A percentile compares a stretch with the other conserved stretches of the same genome.
Evolutionary conservation across 495 filamentous ascomycete species (phyloP).

Genomic region (Podospora appendiculata): DNA sequence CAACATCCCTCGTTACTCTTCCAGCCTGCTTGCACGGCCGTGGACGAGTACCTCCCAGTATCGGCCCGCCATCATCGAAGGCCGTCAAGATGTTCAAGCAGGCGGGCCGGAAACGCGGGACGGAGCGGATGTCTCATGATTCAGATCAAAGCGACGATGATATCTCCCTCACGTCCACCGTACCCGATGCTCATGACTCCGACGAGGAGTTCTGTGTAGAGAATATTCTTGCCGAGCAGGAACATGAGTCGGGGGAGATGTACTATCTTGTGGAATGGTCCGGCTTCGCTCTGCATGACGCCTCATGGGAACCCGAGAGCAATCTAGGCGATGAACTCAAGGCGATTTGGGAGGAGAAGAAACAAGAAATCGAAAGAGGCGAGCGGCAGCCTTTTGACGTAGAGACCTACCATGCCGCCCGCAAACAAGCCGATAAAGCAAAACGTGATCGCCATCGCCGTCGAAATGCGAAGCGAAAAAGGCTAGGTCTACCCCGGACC

Average conservation of each 20-base stretch:
- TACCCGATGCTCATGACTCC: conserved; percentile 26
- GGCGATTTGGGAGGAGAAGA: conserved; percentile 46
- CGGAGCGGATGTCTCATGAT: not conserved
- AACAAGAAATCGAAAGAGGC: conserved; percentile 35
- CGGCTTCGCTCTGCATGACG: conserved; percentile 47
- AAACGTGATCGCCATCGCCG: conserved; percentile 33
- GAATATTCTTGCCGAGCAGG: conserved; percentile 44
- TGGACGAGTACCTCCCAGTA: no score
- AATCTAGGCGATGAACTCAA: conserved; percentile 44
- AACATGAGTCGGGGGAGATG: conserved; percentile 22
- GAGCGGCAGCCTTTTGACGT: conserved; percentile 41
- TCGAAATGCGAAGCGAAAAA: conserved; percentile 38
- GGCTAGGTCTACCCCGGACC: conserved; percentile 23
- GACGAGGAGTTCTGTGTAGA: conserved; percentile 42
- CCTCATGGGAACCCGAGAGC: conserved; percentile 58
- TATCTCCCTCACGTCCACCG: conserved; percentile 58
- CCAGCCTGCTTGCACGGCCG: no score
- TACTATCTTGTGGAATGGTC: conserved; percentile 62
- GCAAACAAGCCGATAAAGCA: conserved; percentile 17
- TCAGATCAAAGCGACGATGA: conserved; percentile 40
- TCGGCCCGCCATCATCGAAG: not conserved
- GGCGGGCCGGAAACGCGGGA: not conserved
- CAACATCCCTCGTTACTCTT: no score
- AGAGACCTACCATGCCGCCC: conserved; percentile 23
- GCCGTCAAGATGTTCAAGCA: conserved; percentile 9